Percentiles rank a stretch among this genome's conserved stretches.
phyloP scores from a whole-genome alignment of 805 yeast species.

The Cyberlindnera subsufficiens region DNA sequence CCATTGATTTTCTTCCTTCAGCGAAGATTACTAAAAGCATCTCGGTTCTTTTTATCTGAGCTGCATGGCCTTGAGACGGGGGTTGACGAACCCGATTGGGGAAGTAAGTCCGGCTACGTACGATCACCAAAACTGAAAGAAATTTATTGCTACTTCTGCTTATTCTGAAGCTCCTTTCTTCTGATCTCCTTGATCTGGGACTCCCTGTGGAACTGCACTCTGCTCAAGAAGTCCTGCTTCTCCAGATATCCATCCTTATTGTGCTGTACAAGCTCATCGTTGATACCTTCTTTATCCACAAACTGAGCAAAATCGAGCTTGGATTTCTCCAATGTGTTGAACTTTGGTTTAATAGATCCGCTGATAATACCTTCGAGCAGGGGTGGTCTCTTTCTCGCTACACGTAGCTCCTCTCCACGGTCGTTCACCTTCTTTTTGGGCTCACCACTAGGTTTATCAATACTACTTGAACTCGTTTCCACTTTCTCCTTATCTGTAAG shows the following conservation, averaged over 20 bases:
- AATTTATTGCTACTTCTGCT: constrained; percentile 3
- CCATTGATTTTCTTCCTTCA: too few relatives aligned
- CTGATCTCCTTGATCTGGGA: constrained; percentile 32
- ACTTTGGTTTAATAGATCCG: constrained; percentile 64
- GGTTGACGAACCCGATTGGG: neutral
- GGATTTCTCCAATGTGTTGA: constrained; percentile 89
- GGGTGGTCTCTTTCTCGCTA: constrained; percentile 68
- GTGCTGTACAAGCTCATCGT: constrained; percentile 72
- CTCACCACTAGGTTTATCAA: constrained; percentile 3
- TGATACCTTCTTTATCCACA: constrained; percentile 80
- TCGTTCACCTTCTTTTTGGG: constrained; percentile 13
- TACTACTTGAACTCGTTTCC: constrained; percentile 13
- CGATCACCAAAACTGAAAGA: neutral
- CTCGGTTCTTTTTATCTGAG: too few relatives aligned
- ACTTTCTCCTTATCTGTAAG: constrained; percentile 30
- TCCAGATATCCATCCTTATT: constrained; percentile 90
- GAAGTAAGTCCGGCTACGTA: neutral
- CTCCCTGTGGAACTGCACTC: constrained; percentile 52
- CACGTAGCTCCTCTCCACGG: constrained; percentile 34
- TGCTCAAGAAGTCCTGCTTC: constrained; percentile 79
- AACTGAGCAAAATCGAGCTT: constrained; percentile 92
- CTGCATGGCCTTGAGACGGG: too few relatives aligned
- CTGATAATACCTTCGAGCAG: constrained; percentile 70
- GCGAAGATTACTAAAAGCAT: too few relatives aligned
- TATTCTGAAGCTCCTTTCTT: constrained; percentile 26